A percentile compares a stretch with the other conserved stretches of the same genome.
Evolutionary conservation across 352 stramenopile genomes (phyloP).

Genomic region (Pythium phragmitis): DNA sequence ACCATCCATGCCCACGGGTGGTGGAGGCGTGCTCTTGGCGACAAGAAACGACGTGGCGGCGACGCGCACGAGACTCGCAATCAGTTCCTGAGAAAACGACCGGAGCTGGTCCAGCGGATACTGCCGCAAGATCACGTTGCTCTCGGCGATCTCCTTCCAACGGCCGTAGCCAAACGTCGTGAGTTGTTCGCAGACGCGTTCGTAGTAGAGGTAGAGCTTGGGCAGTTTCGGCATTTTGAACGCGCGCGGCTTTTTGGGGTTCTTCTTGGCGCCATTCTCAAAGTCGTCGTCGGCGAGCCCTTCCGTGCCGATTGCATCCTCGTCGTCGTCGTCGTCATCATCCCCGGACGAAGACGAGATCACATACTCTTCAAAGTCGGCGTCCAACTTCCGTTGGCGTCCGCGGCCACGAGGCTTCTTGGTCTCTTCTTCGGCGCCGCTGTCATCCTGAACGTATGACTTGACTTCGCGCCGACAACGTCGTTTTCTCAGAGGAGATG

Average conservation of each 20-base stretch:
- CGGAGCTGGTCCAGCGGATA: constrained; percentile 50
- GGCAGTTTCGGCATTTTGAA: constrained; percentile 14
- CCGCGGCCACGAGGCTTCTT: constrained; percentile 19
- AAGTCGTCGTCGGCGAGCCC: constrained; percentile 49
- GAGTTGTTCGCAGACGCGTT: constrained; percentile 51
- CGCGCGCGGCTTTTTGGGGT: constrained; percentile 30
- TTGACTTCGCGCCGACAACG: constrained; percentile 70
- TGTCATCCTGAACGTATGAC: constrained; percentile 72
- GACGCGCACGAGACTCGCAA: constrained; percentile 53
- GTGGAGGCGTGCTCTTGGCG: constrained; percentile 4
- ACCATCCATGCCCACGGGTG: neutral
- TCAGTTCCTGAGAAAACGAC: constrained; percentile 45
- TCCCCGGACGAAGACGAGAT: constrained; percentile 46
- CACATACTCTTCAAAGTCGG: constrained; percentile 72
- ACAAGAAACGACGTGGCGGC: constrained; percentile 20
- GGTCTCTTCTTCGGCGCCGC: constrained; percentile 40
- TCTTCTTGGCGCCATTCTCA: constrained; percentile 29
- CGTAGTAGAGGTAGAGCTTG: constrained; percentile 40
- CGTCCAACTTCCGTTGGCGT: constrained; percentile 32
- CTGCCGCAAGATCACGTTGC: constrained; percentile 28
- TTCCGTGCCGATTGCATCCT: constrained; percentile 38
- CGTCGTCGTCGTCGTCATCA: constrained; percentile 61
- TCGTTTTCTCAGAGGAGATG: constrained; percentile 73
- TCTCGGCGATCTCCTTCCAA: constrained; percentile 68
- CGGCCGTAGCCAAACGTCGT: constrained; percentile 77